Evolutionary conservation across 495 filamentous ascomycete genomes (phyloP).

Genomic region (Tuber microsphaerosporum): DNA sequence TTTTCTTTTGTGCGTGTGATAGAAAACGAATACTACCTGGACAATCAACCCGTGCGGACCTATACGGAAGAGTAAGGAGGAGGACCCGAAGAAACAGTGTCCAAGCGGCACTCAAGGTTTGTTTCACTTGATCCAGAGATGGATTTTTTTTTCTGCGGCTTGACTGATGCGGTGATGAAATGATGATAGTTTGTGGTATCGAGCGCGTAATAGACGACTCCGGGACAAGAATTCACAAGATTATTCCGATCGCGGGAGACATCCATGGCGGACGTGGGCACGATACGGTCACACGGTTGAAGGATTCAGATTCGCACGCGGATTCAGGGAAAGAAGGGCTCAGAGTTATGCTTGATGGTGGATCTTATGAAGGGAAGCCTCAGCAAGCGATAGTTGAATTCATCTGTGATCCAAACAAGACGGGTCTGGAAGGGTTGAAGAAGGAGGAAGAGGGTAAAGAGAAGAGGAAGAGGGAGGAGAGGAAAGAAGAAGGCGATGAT

Average conservation of each 20-base stretch:
- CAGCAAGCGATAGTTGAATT: constrained; percentile 77
- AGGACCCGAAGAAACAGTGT: constrained; percentile 51
- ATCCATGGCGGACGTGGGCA: constrained; percentile 52
- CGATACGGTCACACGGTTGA: constrained; percentile 57
- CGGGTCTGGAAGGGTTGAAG: constrained; percentile 62
- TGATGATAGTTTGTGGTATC: constrained; percentile 72
- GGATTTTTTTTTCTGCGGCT: background rate
- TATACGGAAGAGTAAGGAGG: constrained; percentile 52
- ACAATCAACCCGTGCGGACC: constrained; percentile 75
- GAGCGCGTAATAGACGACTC: constrained; percentile 49
- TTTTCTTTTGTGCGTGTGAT: background rate
- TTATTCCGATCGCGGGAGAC: constrained; percentile 70
- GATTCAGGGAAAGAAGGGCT: constrained; percentile 64
- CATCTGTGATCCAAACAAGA: constrained; percentile 61
- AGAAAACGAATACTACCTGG: constrained; percentile 66
- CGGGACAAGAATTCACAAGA: constrained; percentile 46
- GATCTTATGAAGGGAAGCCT: constrained; percentile 51
- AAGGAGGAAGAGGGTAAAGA: constrained; percentile 42
- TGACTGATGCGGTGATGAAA: constrained; percentile 12
- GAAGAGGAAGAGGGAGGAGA: constrained; percentile 53
- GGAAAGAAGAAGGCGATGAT: constrained; percentile 40
- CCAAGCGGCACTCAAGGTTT: constrained; percentile 56
- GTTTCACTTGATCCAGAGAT: constrained; percentile 17
- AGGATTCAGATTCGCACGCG: constrained; percentile 50
- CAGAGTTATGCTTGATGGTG: constrained; percentile 62